Evolutionary conservation across 805 yeast species (phyloP), one percentile per base, ranked within the genome.

Genomic region (Priceomyces melissophilus): DNA sequence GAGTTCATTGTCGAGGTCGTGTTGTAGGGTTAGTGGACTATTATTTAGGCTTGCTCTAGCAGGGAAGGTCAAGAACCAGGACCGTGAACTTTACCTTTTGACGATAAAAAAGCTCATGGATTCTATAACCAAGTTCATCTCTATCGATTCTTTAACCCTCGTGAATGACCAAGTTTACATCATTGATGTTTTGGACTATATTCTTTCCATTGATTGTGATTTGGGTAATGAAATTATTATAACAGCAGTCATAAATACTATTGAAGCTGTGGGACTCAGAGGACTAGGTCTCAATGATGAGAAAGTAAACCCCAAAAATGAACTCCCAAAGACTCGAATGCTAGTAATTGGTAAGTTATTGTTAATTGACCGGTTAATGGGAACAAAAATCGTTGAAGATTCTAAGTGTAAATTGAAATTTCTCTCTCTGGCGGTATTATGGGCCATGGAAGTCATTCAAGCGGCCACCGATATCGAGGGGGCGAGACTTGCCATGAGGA

Each of bases 151-250:
- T 17, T 74, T 71, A 2, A 53, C 69, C 1, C 65, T 81, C 39
- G 63, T 78, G 30, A 69, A 75, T 23, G 90, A 82, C 54, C 93
- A 85, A 58, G 63, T 78, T n/a, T 60, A 76, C 27, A 59, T 86
- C 23, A 57, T 85, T 44, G 85, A 82, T 41, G 72, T 75, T 16
- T 63, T 81, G 43, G 87, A 82, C 51, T 60, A 76, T 17, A 76
- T 81, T 55, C 52, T 81, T 31, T 59, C 72, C 3, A 63, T 81
- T 37, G 62, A 66, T 44, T 54, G 54, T 0, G 54, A 69, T 17
- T 61, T 73, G 40, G 63, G 65, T 32, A 72, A 65, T 36, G 48
- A 50, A 3, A 69, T 63, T 10, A 53, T 78, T 23, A 63, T 78
- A 39, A 57, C 58, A 3, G 65, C 69, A 42, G 67, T 75, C 9